phyloP scores from a whole-genome alignment of 306 rosid genomes.

The Vigna reflexopilosa region DNA sequence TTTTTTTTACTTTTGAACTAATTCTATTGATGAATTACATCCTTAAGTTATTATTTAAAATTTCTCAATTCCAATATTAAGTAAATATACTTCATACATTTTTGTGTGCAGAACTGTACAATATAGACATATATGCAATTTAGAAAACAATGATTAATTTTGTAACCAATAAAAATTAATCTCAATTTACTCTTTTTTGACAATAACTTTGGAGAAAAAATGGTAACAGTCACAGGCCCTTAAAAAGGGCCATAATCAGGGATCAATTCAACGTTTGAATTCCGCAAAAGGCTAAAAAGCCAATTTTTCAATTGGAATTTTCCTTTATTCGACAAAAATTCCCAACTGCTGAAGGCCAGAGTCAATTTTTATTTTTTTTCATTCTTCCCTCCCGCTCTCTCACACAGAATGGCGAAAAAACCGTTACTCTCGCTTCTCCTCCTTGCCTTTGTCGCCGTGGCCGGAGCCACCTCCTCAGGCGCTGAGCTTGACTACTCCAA shows the following conservation, averaged over 20 bases:
- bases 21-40: too few relatives aligned
- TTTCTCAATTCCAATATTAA: too few relatives aligned
- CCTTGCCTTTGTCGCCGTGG: constrained; percentile 37
- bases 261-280: constrained; percentile 20
- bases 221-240: not conserved
- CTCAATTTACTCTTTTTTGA: too few relatives aligned
- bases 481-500: constrained; percentile 77
- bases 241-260: not conserved
- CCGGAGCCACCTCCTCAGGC: constrained; percentile 6
- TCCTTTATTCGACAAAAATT: not conserved
- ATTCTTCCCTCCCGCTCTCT: constrained; percentile 9
- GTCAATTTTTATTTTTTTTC: not conserved
- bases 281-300: constrained; percentile 4
- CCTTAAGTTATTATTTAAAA: too few relatives aligned
- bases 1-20: too few relatives aligned
- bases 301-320: not conserved
- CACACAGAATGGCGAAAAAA: constrained; percentile 30
- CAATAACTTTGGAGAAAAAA: too few relatives aligned
- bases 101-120: too few relatives aligned
- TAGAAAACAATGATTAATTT: too few relatives aligned
- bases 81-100: too few relatives aligned
- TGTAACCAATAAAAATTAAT: too few relatives aligned
- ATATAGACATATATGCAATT: too few relatives aligned
- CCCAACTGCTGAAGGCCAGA: constrained; percentile 23
- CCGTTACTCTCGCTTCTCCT: constrained; percentile 34